Evolutionary conservation across 2,329 filamentous ascomycete genomes (phyloP), one percentile per base, ranked within the genome.

Genomic region (Epichloe aotearoae): DNA sequence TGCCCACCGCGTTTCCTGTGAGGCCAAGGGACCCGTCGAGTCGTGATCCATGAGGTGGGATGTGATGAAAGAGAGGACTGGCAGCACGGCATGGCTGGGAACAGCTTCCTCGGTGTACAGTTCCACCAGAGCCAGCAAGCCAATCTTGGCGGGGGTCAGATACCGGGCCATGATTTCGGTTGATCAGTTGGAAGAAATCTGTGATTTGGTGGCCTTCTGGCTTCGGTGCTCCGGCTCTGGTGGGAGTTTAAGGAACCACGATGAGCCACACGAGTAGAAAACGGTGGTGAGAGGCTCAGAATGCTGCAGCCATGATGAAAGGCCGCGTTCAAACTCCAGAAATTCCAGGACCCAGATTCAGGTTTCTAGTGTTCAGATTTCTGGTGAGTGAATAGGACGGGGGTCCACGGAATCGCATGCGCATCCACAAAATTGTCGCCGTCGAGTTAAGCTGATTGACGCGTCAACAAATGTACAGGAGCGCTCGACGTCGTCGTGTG

Each of bases 121-220:
- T 59, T 88, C 80, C 49, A 93, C 77, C 49, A 98, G 77, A 50
- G 82, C 80, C 50, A 97, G 76, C 23, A 96, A 75, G 61, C 85
- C 84, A 57, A 97, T 79, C 64, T 93, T 95, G 58, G 88, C 83
- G 12, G 91, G 87, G n/a, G 87, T 95, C 44, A 97, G 76, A 66
- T 85, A 95, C 52, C 86, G 84, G 59, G 84, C 78, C 84, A 91
- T 94, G 49, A 14, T 54, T 14, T n/a, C 30, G 10, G 14, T 19
- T 17, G 30, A n/a, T 49, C 30, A 11, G 36, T 11, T n/a, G 4
- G 11, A 3, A 3, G 12, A 11, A n/a, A 10, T 19, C 19, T 19
- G 39, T 20, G 17, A 14, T 11, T 23, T 40, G 15, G 14, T 47
- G 45, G 15, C 23, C 38, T 34, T 36, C 36, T 46, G 44, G 12